Percentiles rank a stretch among this genome's conserved stretches.
Evolutionary conservation across 2,329 filamentous ascomycete species (phyloP).

Genomic region (Aspergillus hiratsukae): DNA sequence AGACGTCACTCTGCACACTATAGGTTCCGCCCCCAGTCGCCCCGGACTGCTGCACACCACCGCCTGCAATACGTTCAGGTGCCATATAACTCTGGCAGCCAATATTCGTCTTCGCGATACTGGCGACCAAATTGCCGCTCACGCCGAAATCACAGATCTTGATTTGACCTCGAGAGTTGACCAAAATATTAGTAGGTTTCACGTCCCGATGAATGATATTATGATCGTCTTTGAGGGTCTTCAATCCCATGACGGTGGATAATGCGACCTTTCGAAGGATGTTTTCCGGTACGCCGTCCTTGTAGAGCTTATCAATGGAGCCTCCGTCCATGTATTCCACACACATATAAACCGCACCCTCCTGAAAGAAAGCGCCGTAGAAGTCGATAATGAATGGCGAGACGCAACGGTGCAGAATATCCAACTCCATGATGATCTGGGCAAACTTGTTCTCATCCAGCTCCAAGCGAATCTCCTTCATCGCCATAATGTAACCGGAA

Average conservation of each 20-base stretch:
- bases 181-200: constrained; percentile 96
- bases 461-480: constrained; percentile 97
- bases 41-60: constrained; percentile 68
- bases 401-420: constrained; percentile 90
- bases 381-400: constrained; percentile 98
- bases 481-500: constrained; percentile 82
- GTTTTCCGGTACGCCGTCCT: constrained; percentile 81
- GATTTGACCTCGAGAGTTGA: constrained; percentile 83
- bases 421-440: constrained; percentile 94
- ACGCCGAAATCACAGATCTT: constrained; percentile 99
- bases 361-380: constrained; percentile 97
- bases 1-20: constrained; percentile 96
- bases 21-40: constrained; percentile 77
- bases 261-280: constrained; percentile 87
- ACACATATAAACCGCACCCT: constrained; percentile 97
- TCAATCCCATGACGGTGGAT: constrained; percentile 84
- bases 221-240: constrained; percentile 92
- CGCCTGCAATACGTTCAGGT: constrained; percentile 87
- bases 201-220: constrained; percentile 99
- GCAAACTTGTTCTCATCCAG: constrained; percentile 95
- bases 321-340: constrained; percentile 99
- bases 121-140: constrained; percentile 91
- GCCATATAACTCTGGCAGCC: constrained; percentile 99
- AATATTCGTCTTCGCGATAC: constrained; percentile 98
- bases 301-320: constrained; percentile 93